A percentile compares a stretch with the other conserved stretches of the same genome.
Evolutionary conservation across 169 alveolate species (phyloP).

Genomic region (Besnoitia besnoiti): DNA sequence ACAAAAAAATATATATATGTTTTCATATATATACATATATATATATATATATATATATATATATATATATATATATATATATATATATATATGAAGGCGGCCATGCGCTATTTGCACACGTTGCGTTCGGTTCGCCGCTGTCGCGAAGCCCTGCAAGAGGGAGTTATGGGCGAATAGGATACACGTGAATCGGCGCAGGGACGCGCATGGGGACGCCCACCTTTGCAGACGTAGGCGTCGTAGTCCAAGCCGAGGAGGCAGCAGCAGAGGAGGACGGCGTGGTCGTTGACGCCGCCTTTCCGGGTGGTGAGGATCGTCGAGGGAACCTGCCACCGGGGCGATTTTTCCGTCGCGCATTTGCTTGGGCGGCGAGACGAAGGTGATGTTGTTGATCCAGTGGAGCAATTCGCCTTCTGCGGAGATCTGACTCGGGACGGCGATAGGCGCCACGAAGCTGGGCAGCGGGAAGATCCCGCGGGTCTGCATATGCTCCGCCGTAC

Average conservation of each 20-base stretch:
- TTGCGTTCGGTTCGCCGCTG: too few species aligned
- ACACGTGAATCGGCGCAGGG: too few species aligned
- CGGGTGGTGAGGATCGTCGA: conserved; percentile 67
- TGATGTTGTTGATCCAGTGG: conserved; percentile 74
- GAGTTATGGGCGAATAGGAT: too few species aligned
- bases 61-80: background rate
- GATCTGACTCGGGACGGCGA: conserved; percentile 74
- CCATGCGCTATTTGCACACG: too few species aligned
- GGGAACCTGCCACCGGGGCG: conserved; percentile 46
- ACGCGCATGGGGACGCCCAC: conserved; percentile 52
- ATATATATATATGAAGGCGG: too few species aligned
- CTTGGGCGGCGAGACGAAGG: conserved; percentile 60
- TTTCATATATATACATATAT: background rate
- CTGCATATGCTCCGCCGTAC: conserved; percentile 57
- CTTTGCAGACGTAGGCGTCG: conserved; percentile 80
- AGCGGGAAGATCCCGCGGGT: conserved; percentile 66
- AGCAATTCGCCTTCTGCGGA: conserved; percentile 72
- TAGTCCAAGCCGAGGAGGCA: conserved; percentile 74
- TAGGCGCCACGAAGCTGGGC: conserved; percentile 74
- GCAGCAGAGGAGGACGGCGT: conserved; percentile 76
- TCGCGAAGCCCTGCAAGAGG: too few species aligned
- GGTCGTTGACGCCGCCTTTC: conserved; percentile 77
- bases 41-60: background rate
- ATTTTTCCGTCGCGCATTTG: conserved; percentile 62
- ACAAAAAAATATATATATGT: background rate